These are phyloP conservation scores for Sporodiniella umbellata DNA, from an alignment of 371 early-diverging fungal genomes.

Conservation along the genomic window DNA sequence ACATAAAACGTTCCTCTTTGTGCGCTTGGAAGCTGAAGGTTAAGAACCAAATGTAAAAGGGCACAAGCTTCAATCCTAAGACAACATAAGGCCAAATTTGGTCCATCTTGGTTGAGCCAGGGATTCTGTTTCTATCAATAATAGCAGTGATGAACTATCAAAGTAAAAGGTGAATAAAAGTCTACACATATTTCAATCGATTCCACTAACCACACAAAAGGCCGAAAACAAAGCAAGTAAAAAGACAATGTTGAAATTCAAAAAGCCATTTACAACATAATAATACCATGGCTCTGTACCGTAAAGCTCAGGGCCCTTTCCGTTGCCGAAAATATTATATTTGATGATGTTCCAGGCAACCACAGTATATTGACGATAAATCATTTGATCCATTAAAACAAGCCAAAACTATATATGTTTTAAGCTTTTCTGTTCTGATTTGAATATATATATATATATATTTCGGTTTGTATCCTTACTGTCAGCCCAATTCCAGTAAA, in stretches of 20 bases:
- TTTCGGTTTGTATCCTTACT: no score
- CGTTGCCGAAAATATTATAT: conserved; percentile 85
- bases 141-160: conserved; percentile 35
- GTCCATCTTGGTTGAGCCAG: conserved; percentile 29
- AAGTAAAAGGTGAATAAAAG: neutral
- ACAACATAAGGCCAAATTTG: conserved; percentile 40
- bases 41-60: conserved; percentile 73
- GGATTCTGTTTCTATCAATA: conserved; percentile 43
- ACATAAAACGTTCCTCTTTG: conserved; percentile 95
- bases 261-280: conserved; percentile 81
- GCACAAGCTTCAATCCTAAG: conserved; percentile 56
- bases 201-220: conserved; percentile 55
- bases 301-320: conserved; percentile 81
- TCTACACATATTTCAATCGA: neutral
- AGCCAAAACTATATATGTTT: conserved; percentile 25
- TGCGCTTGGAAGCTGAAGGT: conserved; percentile 88
- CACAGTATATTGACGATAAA: conserved; percentile 67
- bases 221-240: conserved; percentile 63
- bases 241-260: conserved; percentile 87
- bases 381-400: conserved; percentile 68
- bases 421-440: neutral
- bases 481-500: conserved; percentile 10
- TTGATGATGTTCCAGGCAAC: conserved; percentile 85
- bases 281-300: conserved; percentile 94
- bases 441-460: neutral